Evolutionary conservation across 2,329 filamentous ascomycete species (phyloP), one percentile per base, ranked within the genome.

Genomic region (Talaromyces albobiverticillius): DNA sequence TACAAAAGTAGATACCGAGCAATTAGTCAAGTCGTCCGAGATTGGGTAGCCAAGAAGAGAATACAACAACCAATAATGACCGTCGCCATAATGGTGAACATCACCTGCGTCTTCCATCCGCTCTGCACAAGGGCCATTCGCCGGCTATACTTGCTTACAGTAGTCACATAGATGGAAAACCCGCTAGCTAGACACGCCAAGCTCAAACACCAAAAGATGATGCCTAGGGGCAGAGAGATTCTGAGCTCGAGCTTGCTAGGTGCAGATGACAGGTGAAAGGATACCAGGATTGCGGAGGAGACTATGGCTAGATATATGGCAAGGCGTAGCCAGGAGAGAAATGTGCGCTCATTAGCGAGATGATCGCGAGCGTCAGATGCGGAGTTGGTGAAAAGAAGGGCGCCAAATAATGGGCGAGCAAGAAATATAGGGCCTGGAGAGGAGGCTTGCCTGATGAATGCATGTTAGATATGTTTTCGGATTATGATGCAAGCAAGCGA

Each of bases 221-320:
- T 79, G 0, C 94, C 94, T 2, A 99, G 82, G 0, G 94, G 94
- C 57, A 88, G 79, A 0, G 94, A 87, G 72, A 96, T 85, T 41
- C 82, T 82, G 56, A 83, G 77, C 75, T 99, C 94, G 13, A 90
- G 70, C 0, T 76, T 66, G 0, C 84, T 82, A 0, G 94, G 89
- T 62, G 85, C 74, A 16, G 78, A 78, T 66, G 91, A 92, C 47
- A 99, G 80, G 67, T 99, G 93, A 70, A 99, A 99, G 13, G 90
- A 95, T 48, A 96, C 80, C 9, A 95, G 85, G 61, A 99, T 96
- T 48, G 94, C 93, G 29, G 95, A 83, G 25, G 89, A 84, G 8
- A 97, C 90, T 49, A 99, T 79, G 60, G 90, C 85, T 82, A 97
- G 92, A 75, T 96, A 96, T 62, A 96, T 83, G 29, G 89, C 86